A percentile compares a stretch with the other conserved stretches of the same genome.
Conservation (phyloP, 1,284 basidiomycete species). For the Boletellus dicymbophilus region DNA sequence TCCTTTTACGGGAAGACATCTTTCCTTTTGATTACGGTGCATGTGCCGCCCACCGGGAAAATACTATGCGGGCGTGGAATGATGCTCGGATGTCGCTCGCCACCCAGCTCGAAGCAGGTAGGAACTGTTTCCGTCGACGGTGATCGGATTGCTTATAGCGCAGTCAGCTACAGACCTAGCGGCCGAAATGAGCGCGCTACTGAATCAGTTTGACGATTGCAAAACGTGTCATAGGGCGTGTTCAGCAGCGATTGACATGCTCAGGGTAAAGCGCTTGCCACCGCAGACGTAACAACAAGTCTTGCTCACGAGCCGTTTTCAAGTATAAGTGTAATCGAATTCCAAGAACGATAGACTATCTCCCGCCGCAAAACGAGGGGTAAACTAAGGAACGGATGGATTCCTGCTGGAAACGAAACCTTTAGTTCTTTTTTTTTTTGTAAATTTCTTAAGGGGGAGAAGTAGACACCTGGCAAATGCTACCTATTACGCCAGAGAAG, state of each 20-base stretch:
- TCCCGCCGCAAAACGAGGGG: slow-evolving; percentile 25
- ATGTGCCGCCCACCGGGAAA: slow-evolving; percentile 49
- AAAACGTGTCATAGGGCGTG: slow-evolving; percentile 56
- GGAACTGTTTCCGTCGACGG: too few relatives aligned
- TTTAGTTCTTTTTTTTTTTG: not conserved
- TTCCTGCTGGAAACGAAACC: not conserved
- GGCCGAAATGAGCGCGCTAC: slow-evolving; percentile 55
- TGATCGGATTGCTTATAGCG: slow-evolving; percentile 14
- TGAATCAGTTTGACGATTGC: slow-evolving; percentile 45
- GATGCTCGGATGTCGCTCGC: slow-evolving; percentile 41
- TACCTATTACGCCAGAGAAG: slow-evolving; percentile 76
- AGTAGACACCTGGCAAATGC: slow-evolving; percentile 14
- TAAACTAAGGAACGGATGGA: slow-evolving; percentile 17
- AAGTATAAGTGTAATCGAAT: slow-evolving; percentile 64
- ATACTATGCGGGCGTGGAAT: slow-evolving; percentile 51
- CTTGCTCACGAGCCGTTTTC: slow-evolving; percentile 14
- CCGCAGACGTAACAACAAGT: not conserved
- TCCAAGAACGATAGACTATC: slow-evolving; percentile 37
- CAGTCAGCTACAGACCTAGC: slow-evolving; percentile 62
- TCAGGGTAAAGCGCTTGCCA: slow-evolving; percentile 44
- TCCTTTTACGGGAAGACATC: slow-evolving; percentile 55
- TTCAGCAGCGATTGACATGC: slow-evolving; percentile 64
- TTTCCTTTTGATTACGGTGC: slow-evolving; percentile 71
- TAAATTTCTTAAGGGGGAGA: not conserved
- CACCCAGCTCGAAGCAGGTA: slow-evolving; percentile 53